Evolutionary conservation across 805 yeast species (phyloP).

Genomic region (Starmerella scarabaei): DNA sequence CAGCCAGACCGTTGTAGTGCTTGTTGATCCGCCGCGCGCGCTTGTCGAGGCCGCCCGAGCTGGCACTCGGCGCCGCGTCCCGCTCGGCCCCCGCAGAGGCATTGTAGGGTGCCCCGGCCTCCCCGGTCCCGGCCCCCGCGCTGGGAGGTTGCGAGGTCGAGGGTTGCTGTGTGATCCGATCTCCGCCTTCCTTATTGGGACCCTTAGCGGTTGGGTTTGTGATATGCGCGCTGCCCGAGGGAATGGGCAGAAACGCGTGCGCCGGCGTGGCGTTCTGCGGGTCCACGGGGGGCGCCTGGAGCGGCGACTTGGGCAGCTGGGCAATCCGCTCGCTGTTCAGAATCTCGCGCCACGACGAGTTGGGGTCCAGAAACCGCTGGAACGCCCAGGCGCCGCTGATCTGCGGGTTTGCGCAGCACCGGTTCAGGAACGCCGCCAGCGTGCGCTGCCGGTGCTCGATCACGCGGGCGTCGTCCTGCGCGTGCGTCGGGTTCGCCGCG

Average conservation of each 20-base stretch:
- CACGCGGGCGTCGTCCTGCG: slow-evolving; percentile 31
- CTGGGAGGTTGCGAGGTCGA: too few species aligned
- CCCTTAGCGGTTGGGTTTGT: slow-evolving; percentile 9
- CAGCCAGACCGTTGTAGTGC: slow-evolving; percentile 45
- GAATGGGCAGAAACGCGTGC: slow-evolving; percentile 51
- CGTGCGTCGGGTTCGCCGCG: slow-evolving; percentile 34
- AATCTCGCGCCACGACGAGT: slow-evolving; percentile 71
- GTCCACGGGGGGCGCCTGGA: slow-evolving; percentile 49
- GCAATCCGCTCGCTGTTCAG: slow-evolving; percentile 43
- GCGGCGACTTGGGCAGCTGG: slow-evolving; percentile 38
- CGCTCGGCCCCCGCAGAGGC: not conserved
- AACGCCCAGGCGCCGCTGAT: slow-evolving; percentile 51
- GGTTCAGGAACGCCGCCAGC: slow-evolving; percentile 62
- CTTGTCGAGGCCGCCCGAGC: slow-evolving; percentile 39
- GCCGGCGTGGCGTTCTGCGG: slow-evolving; percentile 46
- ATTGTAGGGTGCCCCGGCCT: not conserved
- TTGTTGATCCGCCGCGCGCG: slow-evolving; percentile 43
- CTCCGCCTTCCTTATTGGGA: too few species aligned
- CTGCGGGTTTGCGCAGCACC: slow-evolving; percentile 48
- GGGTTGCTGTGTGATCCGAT: not conserved
- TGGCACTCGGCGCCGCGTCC: slow-evolving; percentile 1
- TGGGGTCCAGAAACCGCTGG: slow-evolving; percentile 72
- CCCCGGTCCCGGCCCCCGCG: not conserved
- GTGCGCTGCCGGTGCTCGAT: slow-evolving; percentile 63
- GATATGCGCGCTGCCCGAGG: slow-evolving; percentile 33